Conservation (phyloP, 2,329 filamentous ascomycete genomes). For the Botryosphaeria dothidea region DNA sequence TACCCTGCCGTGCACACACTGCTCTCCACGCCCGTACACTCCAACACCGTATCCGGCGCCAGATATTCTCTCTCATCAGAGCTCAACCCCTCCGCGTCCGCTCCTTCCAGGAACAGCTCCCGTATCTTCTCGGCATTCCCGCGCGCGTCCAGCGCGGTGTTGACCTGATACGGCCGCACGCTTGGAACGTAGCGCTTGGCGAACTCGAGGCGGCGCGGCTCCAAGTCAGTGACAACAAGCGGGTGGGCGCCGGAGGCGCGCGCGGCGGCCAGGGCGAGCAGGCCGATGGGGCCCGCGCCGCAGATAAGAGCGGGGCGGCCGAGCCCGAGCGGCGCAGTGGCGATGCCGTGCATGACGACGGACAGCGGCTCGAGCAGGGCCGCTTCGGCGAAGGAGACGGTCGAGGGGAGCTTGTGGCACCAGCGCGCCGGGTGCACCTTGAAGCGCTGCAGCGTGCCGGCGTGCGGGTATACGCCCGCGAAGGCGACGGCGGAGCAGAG, state of each 20-base stretch:
- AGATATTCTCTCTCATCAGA: constrained; percentile 43
- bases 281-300: constrained; percentile 65
- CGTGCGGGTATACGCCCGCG: constrained; percentile 61
- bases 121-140: constrained; percentile 56
- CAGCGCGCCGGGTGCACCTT: constrained; percentile 63
- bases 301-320: constrained; percentile 60
- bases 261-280: constrained; percentile 62
- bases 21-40: constrained; percentile 67
- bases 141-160: constrained; percentile 46
- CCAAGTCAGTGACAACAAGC: constrained; percentile 64
- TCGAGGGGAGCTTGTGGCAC: constrained; percentile 52
- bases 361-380: constrained; percentile 66
- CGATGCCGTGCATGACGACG: constrained; percentile 64
- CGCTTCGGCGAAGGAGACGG: constrained; percentile 58
- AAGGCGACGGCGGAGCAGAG: constrained; percentile 65
- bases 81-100: constrained; percentile 55
- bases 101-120: constrained; percentile 54
- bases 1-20: constrained; percentile 62
- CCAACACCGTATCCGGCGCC: constrained; percentile 58
- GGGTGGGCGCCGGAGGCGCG: constrained; percentile 65
- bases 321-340: constrained; percentile 53
- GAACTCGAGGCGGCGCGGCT: constrained; percentile 57
- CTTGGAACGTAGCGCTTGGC: constrained; percentile 59
- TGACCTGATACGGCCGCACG: constrained; percentile 56
- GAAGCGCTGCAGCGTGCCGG: constrained; percentile 62